Conservation (phyloP, 495 filamentous ascomycete species). For the Chaetomium fimeti region DNA sequence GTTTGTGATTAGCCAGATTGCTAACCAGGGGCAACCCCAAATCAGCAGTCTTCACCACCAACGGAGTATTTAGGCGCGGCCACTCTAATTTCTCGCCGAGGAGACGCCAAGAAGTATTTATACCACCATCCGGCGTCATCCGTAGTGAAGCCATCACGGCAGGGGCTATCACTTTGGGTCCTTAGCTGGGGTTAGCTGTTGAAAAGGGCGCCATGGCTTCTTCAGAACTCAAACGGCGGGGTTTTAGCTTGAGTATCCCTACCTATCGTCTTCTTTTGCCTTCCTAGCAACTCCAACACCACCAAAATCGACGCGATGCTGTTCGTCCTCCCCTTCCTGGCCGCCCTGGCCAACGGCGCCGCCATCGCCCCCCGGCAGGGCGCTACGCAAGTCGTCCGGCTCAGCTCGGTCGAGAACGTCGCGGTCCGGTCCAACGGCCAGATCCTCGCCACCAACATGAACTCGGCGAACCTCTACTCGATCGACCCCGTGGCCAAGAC, state of each 20-base stretch:
- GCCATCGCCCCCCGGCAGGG: constrained; percentile 14
- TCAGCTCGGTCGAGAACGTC: constrained; percentile 48
- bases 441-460: constrained; percentile 46
- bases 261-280: neutral
- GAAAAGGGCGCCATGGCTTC: neutral
- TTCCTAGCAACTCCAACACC: neutral
- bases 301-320: neutral
- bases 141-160: neutral
- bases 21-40: neutral
- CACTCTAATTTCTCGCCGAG: constrained; percentile 4
- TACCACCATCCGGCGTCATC: neutral
- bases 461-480: constrained; percentile 36
- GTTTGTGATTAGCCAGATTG: constrained; percentile 23
- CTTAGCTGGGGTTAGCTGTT: neutral
- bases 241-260: neutral
- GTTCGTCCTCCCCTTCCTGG: constrained; percentile 15
- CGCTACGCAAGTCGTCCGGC: constrained; percentile 34
- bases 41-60: constrained; percentile 6
- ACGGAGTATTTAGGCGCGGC: constrained; percentile 20
- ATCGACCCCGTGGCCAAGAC: constrained; percentile 38
- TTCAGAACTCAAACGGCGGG: neutral
- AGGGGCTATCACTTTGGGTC: neutral
- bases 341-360: neutral
- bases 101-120: constrained; percentile 8
- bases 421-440: constrained; percentile 48